phyloP scores from a whole-genome alignment of 1,139 yeast genomes.

The Yamadazyma membranifaciens region DNA sequence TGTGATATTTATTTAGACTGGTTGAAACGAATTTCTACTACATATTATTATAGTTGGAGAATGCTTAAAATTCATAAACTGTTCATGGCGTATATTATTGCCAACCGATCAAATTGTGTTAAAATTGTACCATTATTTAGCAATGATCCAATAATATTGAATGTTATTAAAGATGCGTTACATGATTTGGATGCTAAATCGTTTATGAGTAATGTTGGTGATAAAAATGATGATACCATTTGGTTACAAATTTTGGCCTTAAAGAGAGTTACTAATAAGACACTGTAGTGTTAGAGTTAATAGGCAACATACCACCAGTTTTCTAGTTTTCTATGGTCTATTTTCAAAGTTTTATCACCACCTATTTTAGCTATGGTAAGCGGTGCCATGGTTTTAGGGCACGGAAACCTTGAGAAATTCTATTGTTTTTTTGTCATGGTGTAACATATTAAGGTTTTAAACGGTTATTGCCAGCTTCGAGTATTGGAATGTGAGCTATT shows the following conservation, averaged over 20 bases:
- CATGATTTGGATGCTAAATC: slow-evolving; percentile 4
- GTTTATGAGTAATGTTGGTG: background rate
- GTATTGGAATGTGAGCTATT: too few relatives aligned
- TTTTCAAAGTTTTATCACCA: too few relatives aligned
- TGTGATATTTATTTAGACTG: slow-evolving; percentile 3
- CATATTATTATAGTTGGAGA: slow-evolving; percentile 43
- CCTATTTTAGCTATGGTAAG: too few relatives aligned
- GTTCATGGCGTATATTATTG: slow-evolving; percentile 14
- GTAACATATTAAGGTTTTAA: too few relatives aligned
- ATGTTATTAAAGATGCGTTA: slow-evolving; percentile 1
- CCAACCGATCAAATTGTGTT: background rate
- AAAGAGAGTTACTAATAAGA: slow-evolving; percentile 1
- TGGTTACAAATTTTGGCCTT: slow-evolving; percentile 7
- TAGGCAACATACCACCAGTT: too few relatives aligned
- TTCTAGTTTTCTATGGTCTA: too few relatives aligned
- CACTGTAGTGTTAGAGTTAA: too few relatives aligned
- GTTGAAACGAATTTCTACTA: slow-evolving; percentile 26
- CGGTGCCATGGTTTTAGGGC: too few relatives aligned
- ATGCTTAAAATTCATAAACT: slow-evolving; percentile 28
- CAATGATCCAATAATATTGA: background rate
- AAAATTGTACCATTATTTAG: background rate
- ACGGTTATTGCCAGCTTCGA: too few relatives aligned
- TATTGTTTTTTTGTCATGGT: too few relatives aligned
- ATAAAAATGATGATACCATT: slow-evolving; percentile 1
- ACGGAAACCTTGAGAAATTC: too few relatives aligned